Evolutionary conservation across 257 asterid species (phyloP), one percentile per base, ranked within the genome.

Genomic region (Sherardia arvensis): DNA sequence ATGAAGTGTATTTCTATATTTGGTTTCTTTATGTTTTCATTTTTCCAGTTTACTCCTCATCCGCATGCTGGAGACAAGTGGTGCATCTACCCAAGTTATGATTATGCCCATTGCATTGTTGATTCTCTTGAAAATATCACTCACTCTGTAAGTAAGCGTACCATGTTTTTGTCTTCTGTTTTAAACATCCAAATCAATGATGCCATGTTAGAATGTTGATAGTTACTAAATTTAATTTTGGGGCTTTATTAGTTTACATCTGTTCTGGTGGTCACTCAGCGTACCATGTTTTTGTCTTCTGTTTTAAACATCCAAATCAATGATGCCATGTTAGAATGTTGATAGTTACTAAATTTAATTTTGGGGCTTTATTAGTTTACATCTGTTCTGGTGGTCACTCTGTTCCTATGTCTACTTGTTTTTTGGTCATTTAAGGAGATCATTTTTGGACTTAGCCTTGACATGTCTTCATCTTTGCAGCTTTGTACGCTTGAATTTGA

Each of bases 11-110:
- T 54, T 40, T n/a, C 59, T 29, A 27, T n/a, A 28, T 49, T 45
- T 9, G 72, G 53, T 73, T 57, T 17, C 73, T 67, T 25, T 67
- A 45, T 40, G 48, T 61, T 18, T 68, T n/a, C n/a, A n/a, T n/a
- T 36, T 74, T 69, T 80, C 63, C 88, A 93, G 99, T 87, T 85
- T 73, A 87, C 95, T 22, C 96, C 95, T 76, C 99, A 93, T 77
- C 99, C 99, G 9, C 97, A 93, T 55, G 99, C 97, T 3, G 97
- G 99, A 61, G 96, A 93, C 81, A 87, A 84, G 53, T 93, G 99
- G 97, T 90, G 97, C 77, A 93, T 93, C 75, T 93, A 93, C 73
- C 97, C 99, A 12, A 93, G 99, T 71, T 90, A 93, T 80, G 99
- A 93, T 71, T 93, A 82, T 10, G 87, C 97, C 5, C 97, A 93